Percentiles rank a stretch among this genome's conserved stretches.
Evolutionary conservation across 371 early-diverging fungal genomes (phyloP).

Genomic region (Circinella umbellata): DNA sequence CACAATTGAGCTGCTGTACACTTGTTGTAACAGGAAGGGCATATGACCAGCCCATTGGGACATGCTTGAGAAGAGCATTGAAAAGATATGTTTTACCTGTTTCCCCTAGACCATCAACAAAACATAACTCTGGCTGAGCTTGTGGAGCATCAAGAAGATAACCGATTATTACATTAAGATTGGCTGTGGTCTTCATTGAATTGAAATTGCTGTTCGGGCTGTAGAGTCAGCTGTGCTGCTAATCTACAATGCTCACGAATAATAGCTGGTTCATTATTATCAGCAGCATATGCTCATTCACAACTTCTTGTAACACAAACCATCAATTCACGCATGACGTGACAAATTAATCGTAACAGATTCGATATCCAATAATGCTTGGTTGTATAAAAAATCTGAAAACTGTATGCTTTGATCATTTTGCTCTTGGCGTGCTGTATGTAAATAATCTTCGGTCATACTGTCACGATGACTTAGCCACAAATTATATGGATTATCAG

Average conservation of each 20-base stretch:
- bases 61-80: neutral
- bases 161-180: no score
- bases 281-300: neutral
- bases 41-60: neutral
- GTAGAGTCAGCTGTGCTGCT: no score
- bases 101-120: neutral
- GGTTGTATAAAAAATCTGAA: neutral
- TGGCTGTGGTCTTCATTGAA: no score
- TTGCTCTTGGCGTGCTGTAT: neutral
- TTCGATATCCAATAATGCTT: neutral
- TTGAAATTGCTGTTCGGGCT: no score
- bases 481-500: neutral
- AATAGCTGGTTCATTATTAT: neutral
- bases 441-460: neutral
- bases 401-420: neutral
- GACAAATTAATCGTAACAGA: neutral
- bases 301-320: neutral
- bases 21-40: conserved; percentile 13
- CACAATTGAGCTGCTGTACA: conserved; percentile 11
- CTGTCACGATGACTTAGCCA: neutral
- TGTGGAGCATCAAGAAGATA: no score
- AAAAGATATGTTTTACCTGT: conserved; percentile 8
- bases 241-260: no score
- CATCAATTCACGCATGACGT: neutral
- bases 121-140: neutral